A percentile compares a stretch with the other conserved stretches of the same genome.
Conservation (phyloP, 208 protist species). For the Leishmania arabica region DNA sequence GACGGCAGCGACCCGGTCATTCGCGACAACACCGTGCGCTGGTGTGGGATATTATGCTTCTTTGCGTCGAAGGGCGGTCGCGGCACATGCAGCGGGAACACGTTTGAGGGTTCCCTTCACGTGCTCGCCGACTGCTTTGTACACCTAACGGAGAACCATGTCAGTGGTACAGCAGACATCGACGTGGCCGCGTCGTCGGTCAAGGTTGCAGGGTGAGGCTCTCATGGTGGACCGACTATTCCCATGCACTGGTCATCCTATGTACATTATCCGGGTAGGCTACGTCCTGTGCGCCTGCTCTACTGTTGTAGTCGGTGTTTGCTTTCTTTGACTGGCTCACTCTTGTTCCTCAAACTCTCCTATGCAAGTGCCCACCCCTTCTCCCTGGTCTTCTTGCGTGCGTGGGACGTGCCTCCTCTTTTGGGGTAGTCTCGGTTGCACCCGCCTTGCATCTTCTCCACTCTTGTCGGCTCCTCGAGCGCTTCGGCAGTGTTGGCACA, state of each 20-base stretch:
- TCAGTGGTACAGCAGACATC: constrained; percentile 62
- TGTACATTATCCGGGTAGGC: background rate
- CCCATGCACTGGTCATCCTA: background rate
- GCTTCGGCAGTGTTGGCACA: background rate
- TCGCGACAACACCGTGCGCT: constrained; percentile 58
- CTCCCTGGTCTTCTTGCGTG: background rate
- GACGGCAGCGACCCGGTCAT: constrained; percentile 76
- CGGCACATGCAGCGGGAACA: constrained; percentile 76
- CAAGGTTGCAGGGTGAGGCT: background rate
- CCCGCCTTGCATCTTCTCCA: background rate
- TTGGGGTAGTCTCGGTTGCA: background rate
- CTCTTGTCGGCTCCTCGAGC: background rate
- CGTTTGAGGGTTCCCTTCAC: constrained; percentile 80
- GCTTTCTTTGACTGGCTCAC: background rate
- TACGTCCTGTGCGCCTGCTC: background rate
- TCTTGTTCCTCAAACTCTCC: background rate
- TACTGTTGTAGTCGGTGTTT: background rate
- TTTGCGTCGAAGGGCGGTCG: constrained; percentile 64
- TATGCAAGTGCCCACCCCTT: background rate
- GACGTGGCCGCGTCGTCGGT: constrained; percentile 20
- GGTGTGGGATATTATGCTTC: constrained; percentile 79
- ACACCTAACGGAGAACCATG: constrained; percentile 66
- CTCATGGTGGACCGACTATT: background rate
- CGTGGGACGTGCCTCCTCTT: background rate
- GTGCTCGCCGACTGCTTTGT: constrained; percentile 51